phyloP scores from a whole-genome alignment of 1,284 basidiomycete species.

The Amylostereum chailletii region DNA sequence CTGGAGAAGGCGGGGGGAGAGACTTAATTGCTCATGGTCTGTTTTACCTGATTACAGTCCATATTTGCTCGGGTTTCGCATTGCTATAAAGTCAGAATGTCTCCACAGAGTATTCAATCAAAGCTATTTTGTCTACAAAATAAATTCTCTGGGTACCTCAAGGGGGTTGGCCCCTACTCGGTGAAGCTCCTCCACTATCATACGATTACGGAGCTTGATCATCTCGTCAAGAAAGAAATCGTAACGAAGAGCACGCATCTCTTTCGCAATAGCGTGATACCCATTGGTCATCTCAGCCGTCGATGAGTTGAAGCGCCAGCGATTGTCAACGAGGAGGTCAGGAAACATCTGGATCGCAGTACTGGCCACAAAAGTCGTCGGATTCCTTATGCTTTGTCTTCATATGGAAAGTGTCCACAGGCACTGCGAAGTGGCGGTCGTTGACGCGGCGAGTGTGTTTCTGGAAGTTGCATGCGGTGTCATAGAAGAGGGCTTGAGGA shows the following conservation, averaged over 20 bases:
- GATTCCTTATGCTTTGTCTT: conserved; percentile 23
- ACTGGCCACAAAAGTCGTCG: conserved; percentile 16
- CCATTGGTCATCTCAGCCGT: conserved; percentile 17
- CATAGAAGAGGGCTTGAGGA: conserved; percentile 20
- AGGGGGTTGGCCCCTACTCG: too few species aligned
- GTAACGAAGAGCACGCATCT: conserved; percentile 17
- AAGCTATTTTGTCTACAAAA: too few species aligned
- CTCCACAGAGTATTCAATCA: too few species aligned
- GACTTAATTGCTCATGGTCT: too few species aligned
- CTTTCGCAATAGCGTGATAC: conserved; percentile 16
- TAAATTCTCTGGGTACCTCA: too few species aligned
- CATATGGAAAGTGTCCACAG: conserved; percentile 24
- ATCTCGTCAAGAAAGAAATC: background rate
- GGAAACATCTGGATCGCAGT: conserved; percentile 24
- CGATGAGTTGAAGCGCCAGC: conserved; percentile 22
- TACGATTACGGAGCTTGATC: too few species aligned
- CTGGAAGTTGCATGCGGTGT: conserved; percentile 27
- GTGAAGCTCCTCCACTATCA: too few species aligned
- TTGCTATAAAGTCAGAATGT: too few species aligned
- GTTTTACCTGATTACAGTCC: too few species aligned
- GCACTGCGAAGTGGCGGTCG: background rate
- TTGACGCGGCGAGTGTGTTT: conserved; percentile 7
- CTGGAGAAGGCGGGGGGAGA: conserved; percentile 65
- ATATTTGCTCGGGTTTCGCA: too few species aligned
- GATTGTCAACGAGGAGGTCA: conserved; percentile 16